Conservation (phyloP, 208 protist genomes). For the Phytomonas sp. region DNA sequence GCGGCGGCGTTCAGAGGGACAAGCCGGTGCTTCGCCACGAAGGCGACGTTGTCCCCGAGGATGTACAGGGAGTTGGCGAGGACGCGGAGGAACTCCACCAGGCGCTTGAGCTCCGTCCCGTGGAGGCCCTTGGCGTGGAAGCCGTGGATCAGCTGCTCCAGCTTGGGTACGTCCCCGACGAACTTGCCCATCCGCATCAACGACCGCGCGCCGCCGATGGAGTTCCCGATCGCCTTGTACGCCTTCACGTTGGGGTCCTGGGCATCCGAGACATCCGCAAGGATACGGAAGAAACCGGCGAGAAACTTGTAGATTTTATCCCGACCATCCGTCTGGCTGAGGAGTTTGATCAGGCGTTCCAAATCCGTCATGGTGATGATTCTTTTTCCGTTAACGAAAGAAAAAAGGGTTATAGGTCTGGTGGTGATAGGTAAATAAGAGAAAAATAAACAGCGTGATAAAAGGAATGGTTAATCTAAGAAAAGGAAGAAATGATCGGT, state of each 20-base stretch:
- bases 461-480: neutral
- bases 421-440: conserved; percentile 1
- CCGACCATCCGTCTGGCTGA: conserved; percentile 83
- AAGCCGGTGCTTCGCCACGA: conserved; percentile 75
- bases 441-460: no score
- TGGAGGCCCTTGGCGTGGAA: conserved; percentile 31
- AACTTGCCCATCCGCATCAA: conserved; percentile 90
- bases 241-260: conserved; percentile 30
- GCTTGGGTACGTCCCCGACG: conserved; percentile 78
- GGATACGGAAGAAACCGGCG: conserved; percentile 70
- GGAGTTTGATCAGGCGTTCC: conserved; percentile 77
- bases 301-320: conserved; percentile 91
- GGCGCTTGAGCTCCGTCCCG: conserved; percentile 46
- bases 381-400: neutral
- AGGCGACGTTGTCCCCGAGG: conserved; percentile 82
- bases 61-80: conserved; percentile 87
- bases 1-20: conserved; percentile 38
- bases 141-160: conserved; percentile 34
- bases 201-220: conserved; percentile 72
- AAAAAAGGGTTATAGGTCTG: neutral
- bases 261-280: conserved; percentile 37
- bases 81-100: conserved; percentile 76
- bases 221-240: conserved; percentile 52
- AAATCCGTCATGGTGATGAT: conserved; percentile 51
- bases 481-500: neutral